Percentiles rank a stretch among this genome's conserved stretches.
Conservation (phyloP, 768 basidiomycete species). For the Suillus lakei region DNA sequence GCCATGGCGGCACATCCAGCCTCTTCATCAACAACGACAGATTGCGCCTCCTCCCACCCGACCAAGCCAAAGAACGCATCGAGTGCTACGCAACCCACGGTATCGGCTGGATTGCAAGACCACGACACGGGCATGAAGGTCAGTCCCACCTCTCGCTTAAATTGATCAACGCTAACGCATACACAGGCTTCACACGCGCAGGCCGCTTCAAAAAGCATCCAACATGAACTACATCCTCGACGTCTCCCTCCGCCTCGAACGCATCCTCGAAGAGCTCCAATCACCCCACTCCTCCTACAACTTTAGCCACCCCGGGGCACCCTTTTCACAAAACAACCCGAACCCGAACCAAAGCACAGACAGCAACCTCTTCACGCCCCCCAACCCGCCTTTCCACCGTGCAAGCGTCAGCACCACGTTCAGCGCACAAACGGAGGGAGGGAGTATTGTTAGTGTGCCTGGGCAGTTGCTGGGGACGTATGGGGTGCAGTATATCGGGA, state of each 20-base stretch:
- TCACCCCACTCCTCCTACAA: conserved; percentile 17
- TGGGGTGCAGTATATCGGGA: conserved; percentile 70
- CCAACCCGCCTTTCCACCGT: conserved; percentile 7
- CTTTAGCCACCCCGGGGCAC: conserved; percentile 30
- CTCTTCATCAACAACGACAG: conserved; percentile 70
- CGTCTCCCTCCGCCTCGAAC: conserved; percentile 43
- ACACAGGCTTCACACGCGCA: conserved; percentile 44
- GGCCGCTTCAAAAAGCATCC: conserved; percentile 92
- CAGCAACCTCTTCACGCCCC: not conserved
- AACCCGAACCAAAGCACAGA: too few relatives aligned
- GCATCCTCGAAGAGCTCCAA: conserved; percentile 35
- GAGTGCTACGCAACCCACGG: conserved; percentile 60
- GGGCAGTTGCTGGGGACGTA: conserved; percentile 47
- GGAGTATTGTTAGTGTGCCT: conserved; percentile 3
- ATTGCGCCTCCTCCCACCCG: conserved; percentile 51
- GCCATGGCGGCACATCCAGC: conserved; percentile 63
- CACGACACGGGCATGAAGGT: conserved; percentile 58
- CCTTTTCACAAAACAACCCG: conserved; percentile 19
- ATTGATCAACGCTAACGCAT: conserved; percentile 56
- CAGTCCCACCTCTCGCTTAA: conserved; percentile 29
- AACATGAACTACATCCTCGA: conserved; percentile 86
- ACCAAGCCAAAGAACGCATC: conserved; percentile 51
- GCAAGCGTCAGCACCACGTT: conserved; percentile 29
- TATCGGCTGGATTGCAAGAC: conserved; percentile 65
- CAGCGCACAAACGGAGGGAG: conserved; percentile 17